Evolutionary conservation across 2,329 filamentous ascomycete species (phyloP), one percentile per base, ranked within the genome.

Genomic region (Thielaviopsis euricoi): DNA sequence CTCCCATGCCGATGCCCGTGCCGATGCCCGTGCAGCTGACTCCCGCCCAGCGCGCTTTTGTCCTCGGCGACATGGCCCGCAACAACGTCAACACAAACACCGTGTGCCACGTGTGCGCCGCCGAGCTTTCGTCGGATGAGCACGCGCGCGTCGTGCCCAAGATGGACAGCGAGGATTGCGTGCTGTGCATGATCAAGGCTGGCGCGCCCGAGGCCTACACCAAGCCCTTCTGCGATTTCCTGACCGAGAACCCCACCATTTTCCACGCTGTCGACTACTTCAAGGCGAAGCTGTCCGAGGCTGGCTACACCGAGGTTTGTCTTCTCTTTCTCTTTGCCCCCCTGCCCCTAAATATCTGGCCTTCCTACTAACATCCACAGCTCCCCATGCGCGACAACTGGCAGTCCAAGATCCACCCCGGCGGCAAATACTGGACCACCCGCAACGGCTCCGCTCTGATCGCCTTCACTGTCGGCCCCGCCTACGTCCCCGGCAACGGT

Each of bases 191-290:
- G 56, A 64, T 71, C 51, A 66, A 66, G 62, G 67, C 72, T 57
- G 66, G 70, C 63, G 72, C 73, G 56, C 79, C 82, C 4, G 82
- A 83, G 65, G 76, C 76, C 60, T 95, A 89, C 69, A 86, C 87
- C 9, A 77, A 89, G 71, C 88, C 89, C 0, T 96, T 95, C 69
- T 85, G 86, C 68, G 79, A 88, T 56, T 97, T 96, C 68, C 79
- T 97, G 73, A 86, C 83, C 51, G 79, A 86, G 62, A 95, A 96
- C 67, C 93, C 93, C 0, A 97, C 93, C 9, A 81, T 96, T 52
- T 98, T 95, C 70, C 93, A 98, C 66, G 82, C 88, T 1, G 89
- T 96, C 26, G 79, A 82, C 59, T 81, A 88, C 64, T 88, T 95
- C 68, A 82, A 85, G 65, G 74, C 77, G 59, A 83, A 89, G 65